A percentile compares a stretch with the other conserved stretches of the same genome.
Conservation (phyloP, 106 monocot genomes). For the Vanilla planifolia region DNA sequence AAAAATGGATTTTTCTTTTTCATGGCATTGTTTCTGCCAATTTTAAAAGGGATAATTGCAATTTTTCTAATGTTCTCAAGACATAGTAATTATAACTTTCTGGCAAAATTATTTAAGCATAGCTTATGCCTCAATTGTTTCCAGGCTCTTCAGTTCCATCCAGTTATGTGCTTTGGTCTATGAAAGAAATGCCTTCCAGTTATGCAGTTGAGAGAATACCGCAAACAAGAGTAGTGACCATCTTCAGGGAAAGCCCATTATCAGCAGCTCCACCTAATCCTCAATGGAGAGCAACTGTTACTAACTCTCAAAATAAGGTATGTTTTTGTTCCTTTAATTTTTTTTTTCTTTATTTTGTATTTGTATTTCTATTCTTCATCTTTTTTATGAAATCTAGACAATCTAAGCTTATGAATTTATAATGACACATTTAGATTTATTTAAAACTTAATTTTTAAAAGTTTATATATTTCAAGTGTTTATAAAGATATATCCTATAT, state of each 20-base stretch:
- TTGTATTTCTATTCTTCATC: too few species aligned
- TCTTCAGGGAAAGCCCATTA: slow-evolving; percentile 31
- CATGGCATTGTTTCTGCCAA: too few species aligned
- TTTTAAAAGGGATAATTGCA: too few species aligned
- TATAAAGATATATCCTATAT: background rate
- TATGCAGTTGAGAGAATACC: slow-evolving; percentile 11
- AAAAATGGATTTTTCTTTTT: too few species aligned
- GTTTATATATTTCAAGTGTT: background rate
- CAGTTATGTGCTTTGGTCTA: slow-evolving; percentile 57
- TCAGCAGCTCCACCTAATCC: slow-evolving; percentile 29
- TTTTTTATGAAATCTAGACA: too few species aligned
- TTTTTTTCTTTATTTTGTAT: background rate
- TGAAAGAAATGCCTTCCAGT: slow-evolving; percentile 59
- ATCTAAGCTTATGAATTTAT: background rate
- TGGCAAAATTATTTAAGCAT: too few species aligned
- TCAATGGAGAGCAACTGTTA: slow-evolving; percentile 48
- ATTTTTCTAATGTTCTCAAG: too few species aligned
- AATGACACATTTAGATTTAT: background rate
- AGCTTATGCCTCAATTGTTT: too few species aligned
- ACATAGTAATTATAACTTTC: background rate
- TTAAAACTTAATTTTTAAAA: background rate
- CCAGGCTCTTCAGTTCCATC: slow-evolving; percentile 66
- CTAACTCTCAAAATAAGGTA: slow-evolving; percentile 61
- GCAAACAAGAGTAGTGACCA: slow-evolving; percentile 30
- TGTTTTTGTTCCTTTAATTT: background rate